Conservation (phyloP, 2,329 filamentous ascomycete species). For the Didymella keratinophila region DNA sequence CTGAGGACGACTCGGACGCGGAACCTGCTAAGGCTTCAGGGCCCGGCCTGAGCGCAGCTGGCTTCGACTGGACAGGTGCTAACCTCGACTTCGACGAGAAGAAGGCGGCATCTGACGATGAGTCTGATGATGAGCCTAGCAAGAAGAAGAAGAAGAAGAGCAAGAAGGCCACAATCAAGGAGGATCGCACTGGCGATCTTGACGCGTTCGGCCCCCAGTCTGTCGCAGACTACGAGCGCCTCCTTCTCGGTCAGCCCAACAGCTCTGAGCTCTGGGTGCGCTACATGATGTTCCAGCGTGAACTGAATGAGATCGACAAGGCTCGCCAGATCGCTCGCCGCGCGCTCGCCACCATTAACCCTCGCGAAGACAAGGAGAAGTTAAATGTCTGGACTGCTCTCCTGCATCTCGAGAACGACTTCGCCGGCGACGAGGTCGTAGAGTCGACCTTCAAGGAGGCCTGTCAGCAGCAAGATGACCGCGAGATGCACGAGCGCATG, state of each 20-base stretch:
- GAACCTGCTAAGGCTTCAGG: conserved; percentile 37
- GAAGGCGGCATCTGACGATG: conserved; percentile 61
- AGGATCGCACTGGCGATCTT: conserved; percentile 91
- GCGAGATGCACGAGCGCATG: conserved; percentile 87
- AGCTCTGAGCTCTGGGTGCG: conserved; percentile 93
- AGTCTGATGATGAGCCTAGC: conserved; percentile 58
- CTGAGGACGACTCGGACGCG: conserved; percentile 41
- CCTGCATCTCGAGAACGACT: conserved; percentile 92
- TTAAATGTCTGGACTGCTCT: conserved; percentile 94
- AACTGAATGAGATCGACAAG: conserved; percentile 86
- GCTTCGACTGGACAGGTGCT: conserved; percentile 88
- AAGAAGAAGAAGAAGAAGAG: conserved; percentile 76
- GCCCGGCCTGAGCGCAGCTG: conserved; percentile 72
- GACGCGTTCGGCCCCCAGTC: conserved; percentile 89
- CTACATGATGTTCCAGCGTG: conserved; percentile 99
- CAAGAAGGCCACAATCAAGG: conserved; percentile 77
- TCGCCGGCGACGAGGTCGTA: conserved; percentile 81
- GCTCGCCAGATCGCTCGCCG: conserved; percentile 90
- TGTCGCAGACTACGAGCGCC: conserved; percentile 89
- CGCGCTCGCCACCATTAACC: conserved; percentile 88
- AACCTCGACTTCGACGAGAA: conserved; percentile 62
- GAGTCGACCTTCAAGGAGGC: conserved; percentile 90
- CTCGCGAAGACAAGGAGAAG: conserved; percentile 90
- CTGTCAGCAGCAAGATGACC: conserved; percentile 90
- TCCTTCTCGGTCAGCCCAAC: conserved; percentile 90